Conservation (phyloP, 2,329 filamentous ascomycete genomes). For the Penicillium sp. region DNA sequence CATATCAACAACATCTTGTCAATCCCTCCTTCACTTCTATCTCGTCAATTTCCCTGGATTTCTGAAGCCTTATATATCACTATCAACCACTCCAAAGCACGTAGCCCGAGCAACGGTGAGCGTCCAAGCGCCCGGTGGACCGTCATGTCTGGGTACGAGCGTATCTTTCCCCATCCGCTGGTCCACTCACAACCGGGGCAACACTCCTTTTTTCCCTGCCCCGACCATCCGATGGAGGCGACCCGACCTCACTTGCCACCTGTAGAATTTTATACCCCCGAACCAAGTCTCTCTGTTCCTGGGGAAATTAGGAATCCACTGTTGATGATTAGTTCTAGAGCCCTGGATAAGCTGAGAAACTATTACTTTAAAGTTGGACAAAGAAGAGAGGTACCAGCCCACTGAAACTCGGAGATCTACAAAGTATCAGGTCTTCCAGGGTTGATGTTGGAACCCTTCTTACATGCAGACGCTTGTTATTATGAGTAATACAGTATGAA, state of each 20-base stretch:
- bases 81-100: neutral
- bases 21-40: neutral
- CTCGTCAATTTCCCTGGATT: neutral
- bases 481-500: neutral
- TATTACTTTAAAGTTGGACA: neutral
- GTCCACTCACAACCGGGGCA: constrained; percentile 26
- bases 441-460: too few species aligned
- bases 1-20: neutral
- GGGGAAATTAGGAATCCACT: constrained; percentile 4
- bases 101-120: constrained; percentile 24
- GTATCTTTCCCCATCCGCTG: constrained; percentile 24
- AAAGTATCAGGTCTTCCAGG: too few species aligned
- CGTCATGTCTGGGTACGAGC: constrained; percentile 15
- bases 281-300: neutral
- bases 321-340: constrained; percentile 3
- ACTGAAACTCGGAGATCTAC: too few species aligned
- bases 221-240: constrained; percentile 30
- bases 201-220: constrained; percentile 24
- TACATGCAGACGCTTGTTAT: too few species aligned
- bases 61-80: neutral
- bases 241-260: constrained; percentile 11
- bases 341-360: neutral
- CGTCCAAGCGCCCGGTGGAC: constrained; percentile 14
- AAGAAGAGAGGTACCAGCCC: too few species aligned
- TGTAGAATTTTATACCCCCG: neutral